Percentiles rank a stretch among this genome's conserved stretches.
Conservation (phyloP, 2,329 filamentous ascomycete genomes). For the Passalora sequoiae region DNA sequence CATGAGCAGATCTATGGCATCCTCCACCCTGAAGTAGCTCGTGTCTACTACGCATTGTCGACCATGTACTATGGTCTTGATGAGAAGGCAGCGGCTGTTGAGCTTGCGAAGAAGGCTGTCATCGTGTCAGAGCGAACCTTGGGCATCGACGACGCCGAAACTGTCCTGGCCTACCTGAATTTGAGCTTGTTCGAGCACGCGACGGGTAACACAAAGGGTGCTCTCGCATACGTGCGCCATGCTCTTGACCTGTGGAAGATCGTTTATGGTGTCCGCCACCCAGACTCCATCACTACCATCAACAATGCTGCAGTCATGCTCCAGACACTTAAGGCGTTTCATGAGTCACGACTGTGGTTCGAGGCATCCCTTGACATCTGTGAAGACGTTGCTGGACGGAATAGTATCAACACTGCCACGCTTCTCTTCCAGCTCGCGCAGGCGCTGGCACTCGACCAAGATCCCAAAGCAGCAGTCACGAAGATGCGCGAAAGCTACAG, state of each 20-base stretch:
- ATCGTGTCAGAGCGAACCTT: constrained; percentile 93
- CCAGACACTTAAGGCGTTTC: constrained; percentile 88
- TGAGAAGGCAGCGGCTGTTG: constrained; percentile 91
- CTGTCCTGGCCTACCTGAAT: constrained; percentile 92
- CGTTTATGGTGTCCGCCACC: constrained; percentile 88
- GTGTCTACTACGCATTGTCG: constrained; percentile 89
- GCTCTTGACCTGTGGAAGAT: constrained; percentile 95
- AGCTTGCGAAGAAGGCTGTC: constrained; percentile 92
- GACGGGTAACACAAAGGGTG: constrained; percentile 79
- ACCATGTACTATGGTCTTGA: constrained; percentile 98
- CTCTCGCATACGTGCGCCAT: constrained; percentile 85
- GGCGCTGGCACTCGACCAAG: constrained; percentile 88
- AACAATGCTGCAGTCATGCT: constrained; percentile 99
- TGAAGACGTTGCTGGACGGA: constrained; percentile 80
- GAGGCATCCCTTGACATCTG: constrained; percentile 86
- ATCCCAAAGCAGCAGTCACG: constrained; percentile 83
- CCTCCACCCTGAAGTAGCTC: constrained; percentile 89
- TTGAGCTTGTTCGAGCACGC: constrained; percentile 91
- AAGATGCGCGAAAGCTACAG: constrained; percentile 96
- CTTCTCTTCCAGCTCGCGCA: constrained; percentile 96
- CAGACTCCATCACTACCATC: constrained; percentile 95
- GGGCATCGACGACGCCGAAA: constrained; percentile 89
- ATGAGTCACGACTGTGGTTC: constrained; percentile 94
- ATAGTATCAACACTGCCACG: constrained; percentile 88
- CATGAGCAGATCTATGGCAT: constrained; percentile 99